A percentile compares a stretch with the other conserved stretches of the same genome.
Conservation (phyloP, 352 stramenopile species). For the Globisporangium carolinianum region DNA sequence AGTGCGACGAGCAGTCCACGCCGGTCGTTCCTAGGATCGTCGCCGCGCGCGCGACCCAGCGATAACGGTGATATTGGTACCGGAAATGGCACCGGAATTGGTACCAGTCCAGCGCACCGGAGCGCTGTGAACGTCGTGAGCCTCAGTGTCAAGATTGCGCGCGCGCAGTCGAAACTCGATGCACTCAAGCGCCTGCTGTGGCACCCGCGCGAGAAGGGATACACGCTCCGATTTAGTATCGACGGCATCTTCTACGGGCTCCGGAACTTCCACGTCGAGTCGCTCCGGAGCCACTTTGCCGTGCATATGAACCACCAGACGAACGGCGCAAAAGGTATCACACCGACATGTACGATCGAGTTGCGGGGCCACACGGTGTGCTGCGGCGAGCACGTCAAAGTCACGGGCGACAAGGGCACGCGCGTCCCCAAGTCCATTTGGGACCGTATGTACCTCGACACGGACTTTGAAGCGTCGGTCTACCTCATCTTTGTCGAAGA, state of each 20-base stretch:
- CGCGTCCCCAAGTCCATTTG: constrained; percentile 75
- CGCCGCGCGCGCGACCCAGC: constrained; percentile 5
- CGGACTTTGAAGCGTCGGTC: constrained; percentile 51
- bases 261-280: constrained; percentile 64
- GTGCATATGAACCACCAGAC: constrained; percentile 64
- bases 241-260: constrained; percentile 77
- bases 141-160: constrained; percentile 43
- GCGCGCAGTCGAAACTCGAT: constrained; percentile 66
- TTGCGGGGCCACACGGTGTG: constrained; percentile 62
- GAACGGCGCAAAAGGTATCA: constrained; percentile 59
- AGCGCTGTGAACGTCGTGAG: constrained; percentile 47
- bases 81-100: not conserved
- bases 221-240: constrained; percentile 71
- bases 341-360: constrained; percentile 50
- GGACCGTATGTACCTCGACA: constrained; percentile 70
- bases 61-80: not conserved
- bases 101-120: constrained; percentile 6
- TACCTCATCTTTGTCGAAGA: constrained; percentile 66
- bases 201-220: constrained; percentile 66
- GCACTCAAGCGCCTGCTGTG: constrained; percentile 58
- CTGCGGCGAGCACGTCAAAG: constrained; percentile 69
- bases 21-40: constrained; percentile 10
- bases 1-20: constrained; percentile 21
- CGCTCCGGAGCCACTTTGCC: constrained; percentile 46
- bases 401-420: constrained; percentile 68